Evolutionary conservation across 177 flowering plant genomes (phyloP), one percentile per base, ranked within the genome.

Genomic region (Vitis hybrid): DNA sequence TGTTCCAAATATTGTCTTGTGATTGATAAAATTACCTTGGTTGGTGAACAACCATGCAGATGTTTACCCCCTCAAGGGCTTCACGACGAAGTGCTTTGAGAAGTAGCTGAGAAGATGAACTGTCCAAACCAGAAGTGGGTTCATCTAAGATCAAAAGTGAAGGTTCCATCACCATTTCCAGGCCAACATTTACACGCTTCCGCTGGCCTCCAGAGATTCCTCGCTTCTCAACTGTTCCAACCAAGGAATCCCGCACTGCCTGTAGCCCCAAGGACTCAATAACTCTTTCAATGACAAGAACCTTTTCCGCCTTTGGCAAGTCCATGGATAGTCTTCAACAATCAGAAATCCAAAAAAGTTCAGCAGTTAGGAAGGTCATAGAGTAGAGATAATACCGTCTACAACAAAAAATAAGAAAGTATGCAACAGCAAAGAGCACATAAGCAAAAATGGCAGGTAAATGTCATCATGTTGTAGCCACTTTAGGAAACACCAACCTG

Each of bases 151-250:
- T 81, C 72, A 92, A 62, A 64, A 92, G 86, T 39, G 98, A 92
- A 68, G 98, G 98, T 78, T 90, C 98, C 90, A 92, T 90, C 45
- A 90, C 98, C 88, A 92, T 84, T 81, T 92, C 98, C 68, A 92
- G 64, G 39, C 98, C 98, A 70, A 92, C 98, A 83, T 92, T 92
- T 53, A 92, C 98, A 18, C 98, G 80, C 70, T 92, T 92, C 74
- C 96, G 81, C 76, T 92, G 98, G 53, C 98, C 98, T 70, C 98
- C 98, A 60, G 98, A 92, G 70, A 92, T 90, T 50, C 98, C 96
- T 69, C 98, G 81, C 78, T 90, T 88, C 79, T 92, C 98, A 52
- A 92, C 96, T 39, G 98, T 90, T 73, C 98, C 98, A 62, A 92
- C 96, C 73, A 90, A 76, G 57, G 94, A 92, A 60, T 80, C 82